Base-by-base conservation (phyloP, 176 grass and related monocot genomes). In the Aegilops longissima region DNA sequence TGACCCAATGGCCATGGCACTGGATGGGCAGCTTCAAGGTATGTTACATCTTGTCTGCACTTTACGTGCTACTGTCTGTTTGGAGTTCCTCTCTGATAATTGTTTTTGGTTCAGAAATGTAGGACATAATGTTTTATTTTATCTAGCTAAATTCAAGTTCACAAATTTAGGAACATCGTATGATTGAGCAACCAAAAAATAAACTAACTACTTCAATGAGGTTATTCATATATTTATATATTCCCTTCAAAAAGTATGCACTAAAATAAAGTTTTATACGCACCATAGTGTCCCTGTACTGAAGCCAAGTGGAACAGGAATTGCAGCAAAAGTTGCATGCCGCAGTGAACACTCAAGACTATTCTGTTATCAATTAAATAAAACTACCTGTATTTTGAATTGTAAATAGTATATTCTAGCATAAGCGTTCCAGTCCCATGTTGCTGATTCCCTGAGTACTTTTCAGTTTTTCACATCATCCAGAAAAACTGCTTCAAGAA, bases 1-100 rank as follows among this genome's bases (percentile, higher is more conserved):
- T 98, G 80, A 95, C 89, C 12, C 69, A 93, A 87, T 98, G 95
- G 95, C 95, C 95, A 89, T 98, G 95, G 95, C 87, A 92, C 12
- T 89, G 95, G 83, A 92, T 98, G 39, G 93, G 95, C 36, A 92
- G 80, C 62, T 95, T 93, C 91, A 98, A 98, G 93, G 95, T 98
- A 83, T 70, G 77, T 21, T 21, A 45, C 67, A 21, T 66, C 44
- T 40, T 52, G 35, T 38, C 42, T 38, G 17, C 13, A 58, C 25
- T 59, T 67, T 18, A 59, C 33, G 9, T 82, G 13, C 45, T 24
- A 36, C 17, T 14, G 2, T 21, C 73, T 54, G 17, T 20, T 70
- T 70, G 8, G 31, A 36, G 7, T 24, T 75, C 14, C 18, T 78
- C 23, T 83, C 9, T 78, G 36, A 61, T 79, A 5, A 12, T 36